A percentile compares a stretch with the other conserved stretches of the same genome.
These are phyloP conservation scores for Xylaria sp. DNA, from an alignment of 495 filamentous ascomycete genomes.

Conservation along the genomic window DNA sequence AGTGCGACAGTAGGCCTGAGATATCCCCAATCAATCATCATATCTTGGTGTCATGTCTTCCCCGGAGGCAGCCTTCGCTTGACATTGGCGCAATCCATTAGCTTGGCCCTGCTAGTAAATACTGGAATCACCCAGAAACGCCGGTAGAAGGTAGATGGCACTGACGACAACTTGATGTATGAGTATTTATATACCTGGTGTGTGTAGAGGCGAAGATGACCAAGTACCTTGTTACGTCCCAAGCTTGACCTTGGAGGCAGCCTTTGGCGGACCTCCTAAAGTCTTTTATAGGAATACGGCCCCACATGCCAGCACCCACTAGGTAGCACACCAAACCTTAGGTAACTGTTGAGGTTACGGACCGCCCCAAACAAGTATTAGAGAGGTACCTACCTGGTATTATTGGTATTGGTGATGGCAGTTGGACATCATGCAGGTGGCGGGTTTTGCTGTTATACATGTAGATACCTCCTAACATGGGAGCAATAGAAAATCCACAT, in stretches of 20 bases:
- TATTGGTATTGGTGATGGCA: no score
- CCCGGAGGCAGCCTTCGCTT: neutral
- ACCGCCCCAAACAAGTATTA: no score
- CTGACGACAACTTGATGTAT: neutral
- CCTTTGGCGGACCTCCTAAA: constrained; percentile 6
- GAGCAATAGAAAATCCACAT: neutral
- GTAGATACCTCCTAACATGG: neutral
- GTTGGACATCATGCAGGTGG: no score
- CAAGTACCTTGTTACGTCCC: neutral
- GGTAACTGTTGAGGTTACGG: no score
- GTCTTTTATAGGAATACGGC: neutral
- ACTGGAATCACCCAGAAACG: constrained; percentile 1
- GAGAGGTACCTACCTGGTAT: no score
- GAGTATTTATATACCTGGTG: neutral
- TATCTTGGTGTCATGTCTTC: constrained; percentile 5
- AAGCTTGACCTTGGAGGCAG: constrained; percentile 6
- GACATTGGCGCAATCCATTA: neutral
- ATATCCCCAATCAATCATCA: neutral
- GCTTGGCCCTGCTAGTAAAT: neutral
- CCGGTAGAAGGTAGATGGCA: neutral
- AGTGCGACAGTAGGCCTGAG: neutral
- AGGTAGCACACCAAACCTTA: no score
- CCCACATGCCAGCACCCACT: neutral
- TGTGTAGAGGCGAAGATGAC: neutral
- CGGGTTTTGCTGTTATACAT: no score